Percentiles rank a stretch among this genome's conserved stretches.
phyloP scores from a whole-genome alignment of 371 early-diverging fungal species.

The Dentiscutata heterogama region DNA sequence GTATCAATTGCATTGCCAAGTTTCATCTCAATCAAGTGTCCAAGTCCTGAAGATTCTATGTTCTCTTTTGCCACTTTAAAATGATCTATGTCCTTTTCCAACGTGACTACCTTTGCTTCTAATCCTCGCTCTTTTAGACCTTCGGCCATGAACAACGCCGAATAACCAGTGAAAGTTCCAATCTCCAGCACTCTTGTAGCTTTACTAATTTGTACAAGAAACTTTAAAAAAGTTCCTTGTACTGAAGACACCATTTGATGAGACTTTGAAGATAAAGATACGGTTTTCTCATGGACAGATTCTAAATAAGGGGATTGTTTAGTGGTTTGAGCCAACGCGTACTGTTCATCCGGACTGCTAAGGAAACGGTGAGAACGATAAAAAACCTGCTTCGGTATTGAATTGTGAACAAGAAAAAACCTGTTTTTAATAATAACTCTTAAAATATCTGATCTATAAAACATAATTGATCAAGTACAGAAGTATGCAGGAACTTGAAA shows the following conservation, averaged over 20 bases:
- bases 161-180: constrained; percentile 71
- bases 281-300: too few species aligned
- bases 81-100: constrained; percentile 59
- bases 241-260: constrained; percentile 55
- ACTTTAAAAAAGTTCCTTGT: constrained; percentile 60
- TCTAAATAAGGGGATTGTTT: too few species aligned
- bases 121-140: constrained; percentile 51
- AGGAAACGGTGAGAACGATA: too few species aligned
- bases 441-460: too few species aligned
- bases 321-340: too few species aligned
- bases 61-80: constrained; percentile 55
- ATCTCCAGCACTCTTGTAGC: constrained; percentile 63
- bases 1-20: constrained; percentile 38
- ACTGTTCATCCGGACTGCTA: too few species aligned
- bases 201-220: constrained; percentile 54
- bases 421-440: too few species aligned
- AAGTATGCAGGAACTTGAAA: too few species aligned
- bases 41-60: constrained; percentile 52
- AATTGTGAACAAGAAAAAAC: too few species aligned
- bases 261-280: too few species aligned
- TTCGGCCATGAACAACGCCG: constrained; percentile 70
- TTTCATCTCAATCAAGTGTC: constrained; percentile 53
- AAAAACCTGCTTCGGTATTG: too few species aligned
- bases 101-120: constrained; percentile 51
- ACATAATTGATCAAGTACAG: too few species aligned